A percentile compares a stretch with the other conserved stretches of the same genome.
These are phyloP conservation scores for Hypoxylon sp. DNA, from an alignment of 2,329 filamentous ascomycete species.

Conservation along the genomic window DNA sequence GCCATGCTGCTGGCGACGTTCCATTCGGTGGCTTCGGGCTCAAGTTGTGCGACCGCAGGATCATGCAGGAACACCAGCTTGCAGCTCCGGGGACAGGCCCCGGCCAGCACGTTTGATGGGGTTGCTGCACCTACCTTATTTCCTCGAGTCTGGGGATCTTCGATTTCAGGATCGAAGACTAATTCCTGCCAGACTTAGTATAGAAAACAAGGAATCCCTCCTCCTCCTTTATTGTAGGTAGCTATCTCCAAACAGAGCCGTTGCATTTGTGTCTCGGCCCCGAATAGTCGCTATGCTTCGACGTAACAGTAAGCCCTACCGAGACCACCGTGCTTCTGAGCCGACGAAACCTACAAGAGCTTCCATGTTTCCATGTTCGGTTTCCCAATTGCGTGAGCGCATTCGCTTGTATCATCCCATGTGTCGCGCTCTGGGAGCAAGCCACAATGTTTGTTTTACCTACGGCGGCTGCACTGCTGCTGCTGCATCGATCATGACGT, in stretches of 20 bases:
- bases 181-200: constrained; percentile 22
- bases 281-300: constrained; percentile 31
- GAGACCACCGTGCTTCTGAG: background rate
- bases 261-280: constrained; percentile 19
- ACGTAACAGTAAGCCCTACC: constrained; percentile 32
- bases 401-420: constrained; percentile 22
- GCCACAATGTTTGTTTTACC: constrained; percentile 17
- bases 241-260: constrained; percentile 1
- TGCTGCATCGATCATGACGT: constrained; percentile 3
- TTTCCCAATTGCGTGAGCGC: background rate
- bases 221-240: background rate
- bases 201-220: background rate
- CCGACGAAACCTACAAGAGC: constrained; percentile 24
- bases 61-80: constrained; percentile 8
- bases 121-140: constrained; percentile 12
- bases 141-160: constrained; percentile 18
- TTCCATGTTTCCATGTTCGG: constrained; percentile 6
- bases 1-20: background rate
- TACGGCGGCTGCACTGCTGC: background rate
- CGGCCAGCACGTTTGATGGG: constrained; percentile 9
- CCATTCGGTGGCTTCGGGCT: constrained; percentile 18
- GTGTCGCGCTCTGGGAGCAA: constrained; percentile 11
- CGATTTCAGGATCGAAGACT: constrained; percentile 16
- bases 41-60: constrained; percentile 23
- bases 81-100: constrained; percentile 13